Conservation (phyloP, 2,329 filamentous ascomycete species). For the Aspergillus fructus region DNA sequence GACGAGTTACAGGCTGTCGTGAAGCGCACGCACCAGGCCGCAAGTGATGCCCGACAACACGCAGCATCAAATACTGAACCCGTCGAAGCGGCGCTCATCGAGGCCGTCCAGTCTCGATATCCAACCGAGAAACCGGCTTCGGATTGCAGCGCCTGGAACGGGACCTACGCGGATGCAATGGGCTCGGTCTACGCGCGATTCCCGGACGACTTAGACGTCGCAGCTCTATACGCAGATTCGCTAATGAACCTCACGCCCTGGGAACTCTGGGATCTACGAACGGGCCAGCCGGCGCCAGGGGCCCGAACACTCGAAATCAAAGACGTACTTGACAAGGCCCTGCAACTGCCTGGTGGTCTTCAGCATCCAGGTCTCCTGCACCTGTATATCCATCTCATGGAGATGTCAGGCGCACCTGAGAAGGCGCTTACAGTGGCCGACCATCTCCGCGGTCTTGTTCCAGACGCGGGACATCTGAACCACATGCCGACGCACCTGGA, state of each 20-base stretch:
- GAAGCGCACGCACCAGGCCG: slow-evolving; percentile 48
- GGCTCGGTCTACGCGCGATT: slow-evolving; percentile 53
- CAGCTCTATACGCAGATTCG: slow-evolving; percentile 62
- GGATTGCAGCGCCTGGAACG: slow-evolving; percentile 57
- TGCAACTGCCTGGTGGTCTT: slow-evolving; percentile 50
- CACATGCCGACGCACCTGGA: slow-evolving; percentile 81
- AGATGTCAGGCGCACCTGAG: slow-evolving; percentile 70
- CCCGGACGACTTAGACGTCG: slow-evolving; percentile 61
- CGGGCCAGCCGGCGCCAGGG: slow-evolving; percentile 54
- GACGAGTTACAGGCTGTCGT: slow-evolving; percentile 56
- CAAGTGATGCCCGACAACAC: slow-evolving; percentile 43
- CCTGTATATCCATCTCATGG: slow-evolving; percentile 75
- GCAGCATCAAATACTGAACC: slow-evolving; percentile 9
- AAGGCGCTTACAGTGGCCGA: slow-evolving; percentile 61
- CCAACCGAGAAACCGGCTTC: slow-evolving; percentile 51
- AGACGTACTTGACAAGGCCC: slow-evolving; percentile 56
- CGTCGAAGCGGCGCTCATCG: slow-evolving; percentile 62
- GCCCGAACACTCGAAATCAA: slow-evolving; percentile 61
- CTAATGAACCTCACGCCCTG: slow-evolving; percentile 67
- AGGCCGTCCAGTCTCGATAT: slow-evolving; percentile 63
- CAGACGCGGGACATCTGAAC: slow-evolving; percentile 68
- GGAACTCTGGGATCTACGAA: slow-evolving; percentile 63
- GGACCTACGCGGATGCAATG: slow-evolving; percentile 64
- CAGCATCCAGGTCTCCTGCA: slow-evolving; percentile 70
- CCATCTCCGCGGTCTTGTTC: slow-evolving; percentile 61